phyloP scores from a whole-genome alignment of 2,329 filamentous ascomycete species.

The Colletotrichum phormii region DNA sequence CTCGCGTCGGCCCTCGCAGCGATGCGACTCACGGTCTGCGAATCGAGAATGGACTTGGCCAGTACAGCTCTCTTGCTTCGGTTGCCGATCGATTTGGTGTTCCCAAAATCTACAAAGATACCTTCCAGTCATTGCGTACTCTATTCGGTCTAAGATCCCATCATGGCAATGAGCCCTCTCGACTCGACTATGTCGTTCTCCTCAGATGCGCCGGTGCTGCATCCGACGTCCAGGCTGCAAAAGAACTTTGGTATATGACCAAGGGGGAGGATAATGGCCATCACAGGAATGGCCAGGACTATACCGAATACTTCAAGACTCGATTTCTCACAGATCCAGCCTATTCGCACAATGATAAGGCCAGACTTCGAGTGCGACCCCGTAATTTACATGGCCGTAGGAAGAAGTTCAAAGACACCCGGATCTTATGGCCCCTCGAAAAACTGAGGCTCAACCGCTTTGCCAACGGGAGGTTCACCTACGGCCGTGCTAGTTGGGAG shows the following conservation, averaged over 20 bases:
- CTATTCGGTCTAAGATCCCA: slow-evolving; percentile 49
- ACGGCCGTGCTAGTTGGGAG: slow-evolving; percentile 22
- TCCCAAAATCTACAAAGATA: slow-evolving; percentile 51
- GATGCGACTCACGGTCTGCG: slow-evolving; percentile 58
- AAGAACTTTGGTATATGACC: slow-evolving; percentile 48
- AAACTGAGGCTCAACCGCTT: slow-evolving; percentile 19
- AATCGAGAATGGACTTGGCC: slow-evolving; percentile 53
- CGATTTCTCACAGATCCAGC: slow-evolving; percentile 58
- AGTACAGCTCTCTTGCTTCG: slow-evolving; percentile 50
- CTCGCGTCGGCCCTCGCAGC: slow-evolving; percentile 58
- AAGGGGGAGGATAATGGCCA: slow-evolving; percentile 40
- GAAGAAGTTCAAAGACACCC: slow-evolving; percentile 17
- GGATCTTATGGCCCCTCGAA: slow-evolving; percentile 15
- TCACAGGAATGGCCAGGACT: slow-evolving; percentile 48
- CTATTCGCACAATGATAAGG: slow-evolving; percentile 59
- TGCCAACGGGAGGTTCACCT: slow-evolving; percentile 1
- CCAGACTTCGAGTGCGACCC: slow-evolving; percentile 52
- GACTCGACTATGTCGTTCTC: slow-evolving; percentile 57
- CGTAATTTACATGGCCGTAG: slow-evolving; percentile 49
- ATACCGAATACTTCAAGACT: slow-evolving; percentile 60
- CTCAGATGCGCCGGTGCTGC: slow-evolving; percentile 61
- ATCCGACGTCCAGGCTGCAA: slow-evolving; percentile 49
- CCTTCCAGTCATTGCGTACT: slow-evolving; percentile 50
- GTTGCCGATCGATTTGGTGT: slow-evolving; percentile 58
- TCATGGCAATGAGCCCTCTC: slow-evolving; percentile 43